These are phyloP conservation scores for Balamuthia mandrillaris DNA, from an alignment of 208 protist species.

Conservation along the genomic window DNA sequence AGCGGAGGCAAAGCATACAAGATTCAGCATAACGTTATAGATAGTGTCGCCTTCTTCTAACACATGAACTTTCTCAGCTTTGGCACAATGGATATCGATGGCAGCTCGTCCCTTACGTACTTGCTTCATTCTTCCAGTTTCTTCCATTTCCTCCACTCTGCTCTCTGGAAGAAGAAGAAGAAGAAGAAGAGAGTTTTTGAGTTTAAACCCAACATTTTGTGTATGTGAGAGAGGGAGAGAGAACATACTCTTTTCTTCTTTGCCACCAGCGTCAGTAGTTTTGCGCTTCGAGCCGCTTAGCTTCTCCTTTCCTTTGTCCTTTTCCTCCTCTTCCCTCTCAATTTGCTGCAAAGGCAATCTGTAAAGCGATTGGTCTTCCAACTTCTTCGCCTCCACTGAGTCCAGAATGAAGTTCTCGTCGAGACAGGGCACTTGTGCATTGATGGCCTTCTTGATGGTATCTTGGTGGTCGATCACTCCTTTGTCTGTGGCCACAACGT, in stretches of 20 bases:
- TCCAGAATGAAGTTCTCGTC: conserved; percentile 22
- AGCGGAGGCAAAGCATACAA: too few relatives aligned
- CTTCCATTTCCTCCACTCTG: background rate
- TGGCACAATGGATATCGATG: background rate
- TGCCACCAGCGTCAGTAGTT: too few relatives aligned
- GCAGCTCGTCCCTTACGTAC: background rate
- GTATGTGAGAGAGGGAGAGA: too few relatives aligned
- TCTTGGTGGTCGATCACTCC: conserved; percentile 14
- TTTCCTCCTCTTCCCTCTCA: conserved; percentile 16
- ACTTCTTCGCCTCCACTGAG: conserved; percentile 14
- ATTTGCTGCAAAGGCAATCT: background rate
- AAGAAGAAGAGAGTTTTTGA: too few relatives aligned
- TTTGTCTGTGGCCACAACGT: background rate
- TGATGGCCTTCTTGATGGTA: conserved; percentile 28
- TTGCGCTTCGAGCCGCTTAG: too few relatives aligned
- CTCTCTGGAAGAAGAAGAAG: background rate
- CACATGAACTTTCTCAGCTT: background rate
- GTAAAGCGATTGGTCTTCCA: conserved; percentile 33
- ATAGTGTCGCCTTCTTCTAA: background rate
- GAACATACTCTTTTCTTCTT: too few relatives aligned
- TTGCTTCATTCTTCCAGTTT: background rate
- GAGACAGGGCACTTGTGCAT: background rate
- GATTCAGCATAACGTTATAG: conserved; percentile 19
- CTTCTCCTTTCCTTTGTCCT: conserved; percentile 18
- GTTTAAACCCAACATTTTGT: too few relatives aligned